Evolutionary conservation across 176 grass and related monocot species (phyloP), one percentile per base, ranked within the genome.

Genomic region (Tillandsia leiboldiana): DNA sequence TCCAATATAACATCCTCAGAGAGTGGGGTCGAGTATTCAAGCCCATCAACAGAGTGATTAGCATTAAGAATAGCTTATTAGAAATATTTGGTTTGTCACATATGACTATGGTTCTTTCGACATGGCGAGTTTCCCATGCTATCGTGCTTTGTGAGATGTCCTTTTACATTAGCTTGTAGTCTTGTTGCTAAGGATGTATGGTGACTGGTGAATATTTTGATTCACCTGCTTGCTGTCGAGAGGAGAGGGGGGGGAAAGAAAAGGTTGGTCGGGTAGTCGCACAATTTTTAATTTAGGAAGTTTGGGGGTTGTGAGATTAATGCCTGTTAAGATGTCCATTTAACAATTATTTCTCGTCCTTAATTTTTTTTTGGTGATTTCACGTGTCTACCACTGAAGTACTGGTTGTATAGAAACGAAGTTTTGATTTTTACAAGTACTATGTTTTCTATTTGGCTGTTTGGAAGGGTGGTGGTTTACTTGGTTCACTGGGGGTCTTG

Each of bases 11-110:
- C 82, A 10, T 76, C 80, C 33, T 75, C 72, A 1, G 86, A 87
- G 65, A 82, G 72, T 8, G 87, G 78, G 66, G 75, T 65, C 1
- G 95, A 99, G 74, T 73, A 71, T 58, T 83, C 87, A 65, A 99
- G 95, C 75, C 77, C 72, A 11, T 65, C 86, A 50, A 51, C 63
- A 24, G 76, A 92, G 57, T 97, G 79, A 97, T 81, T 59, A 50
- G 29, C 51, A 50, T 68, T 28, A 49, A 73, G 53, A 74, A 27
- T 54, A 73, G 59, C 48, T 72, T 54, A 2, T 54, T 72, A 57
- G 68, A 58, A 74, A 66, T 56, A 51, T 68, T 10, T 12, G 15
- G 17, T 61, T 9, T 61, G 15, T 61, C 22, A 15, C 22, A 18
- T 61, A 20, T 61, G 56, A 22, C 33, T 61, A n/a, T 57, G 56